Percentiles rank a stretch among this genome's conserved stretches.
Conservation (phyloP, 2,329 filamentous ascomycete species). For the Penicillium sp. region DNA sequence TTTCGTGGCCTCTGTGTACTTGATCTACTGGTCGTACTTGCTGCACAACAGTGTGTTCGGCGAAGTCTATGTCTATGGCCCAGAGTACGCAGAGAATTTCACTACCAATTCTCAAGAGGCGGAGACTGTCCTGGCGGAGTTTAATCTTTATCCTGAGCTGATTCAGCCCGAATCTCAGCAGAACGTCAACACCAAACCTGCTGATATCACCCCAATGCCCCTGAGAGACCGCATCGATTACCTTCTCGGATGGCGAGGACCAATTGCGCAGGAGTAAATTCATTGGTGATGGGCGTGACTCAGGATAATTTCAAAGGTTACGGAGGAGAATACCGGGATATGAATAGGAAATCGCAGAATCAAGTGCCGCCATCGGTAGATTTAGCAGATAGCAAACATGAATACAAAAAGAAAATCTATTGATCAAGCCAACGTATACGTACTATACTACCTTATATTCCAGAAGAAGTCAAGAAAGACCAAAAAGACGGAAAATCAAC, state of each 20-base stretch:
- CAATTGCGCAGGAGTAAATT: constrained; percentile 7
- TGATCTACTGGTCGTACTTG: background rate
- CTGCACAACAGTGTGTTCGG: background rate
- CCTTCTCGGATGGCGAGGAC: constrained; percentile 28
- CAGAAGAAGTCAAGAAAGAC: no score
- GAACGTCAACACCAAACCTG: background rate
- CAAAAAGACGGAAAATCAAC: no score
- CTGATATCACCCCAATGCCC: background rate
- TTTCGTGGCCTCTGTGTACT: background rate
- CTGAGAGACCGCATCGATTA: constrained; percentile 28
- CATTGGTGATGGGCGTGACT: background rate
- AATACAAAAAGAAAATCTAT: background rate
- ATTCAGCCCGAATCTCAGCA: background rate
- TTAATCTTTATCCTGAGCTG: background rate
- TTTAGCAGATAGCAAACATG: background rate
- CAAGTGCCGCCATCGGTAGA: background rate
- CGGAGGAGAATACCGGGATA: background rate
- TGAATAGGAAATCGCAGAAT: background rate
- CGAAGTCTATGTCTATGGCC: background rate
- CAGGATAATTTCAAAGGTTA: background rate
- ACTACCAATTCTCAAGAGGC: no score
- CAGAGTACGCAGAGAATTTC: background rate
- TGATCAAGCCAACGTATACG: background rate
- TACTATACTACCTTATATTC: background rate
- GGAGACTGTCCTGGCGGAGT: background rate